These are phyloP conservation scores for Chlorella sp. DNA, from an alignment of 139 green algal species.

Conservation along the genomic window DNA sequence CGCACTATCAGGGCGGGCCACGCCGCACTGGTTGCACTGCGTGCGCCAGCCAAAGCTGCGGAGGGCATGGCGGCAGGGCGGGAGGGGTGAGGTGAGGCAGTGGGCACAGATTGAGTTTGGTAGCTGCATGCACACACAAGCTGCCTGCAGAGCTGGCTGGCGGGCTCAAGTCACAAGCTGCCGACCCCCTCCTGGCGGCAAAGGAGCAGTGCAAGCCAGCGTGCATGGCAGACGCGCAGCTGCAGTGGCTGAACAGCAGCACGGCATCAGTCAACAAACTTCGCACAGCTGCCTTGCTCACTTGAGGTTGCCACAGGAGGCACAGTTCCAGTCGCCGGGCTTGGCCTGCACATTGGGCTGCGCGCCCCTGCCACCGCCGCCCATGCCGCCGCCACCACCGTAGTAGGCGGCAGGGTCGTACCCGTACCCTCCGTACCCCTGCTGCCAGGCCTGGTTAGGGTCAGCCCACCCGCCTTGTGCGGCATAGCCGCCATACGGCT, in stretches of 20 bases:
- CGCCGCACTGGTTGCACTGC: constrained; percentile 81
- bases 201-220: too few relatives aligned
- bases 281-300: background rate
- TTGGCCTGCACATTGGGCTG: constrained; percentile 38
- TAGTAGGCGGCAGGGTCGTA: constrained; percentile 18
- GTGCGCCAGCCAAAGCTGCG: constrained; percentile 66
- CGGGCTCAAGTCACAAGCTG: too few relatives aligned
- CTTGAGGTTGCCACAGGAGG: constrained; percentile 83
- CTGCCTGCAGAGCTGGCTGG: too few relatives aligned
- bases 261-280: background rate
- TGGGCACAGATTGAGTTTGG: background rate
- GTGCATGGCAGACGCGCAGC: too few relatives aligned
- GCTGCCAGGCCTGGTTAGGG: too few relatives aligned
- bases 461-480: background rate
- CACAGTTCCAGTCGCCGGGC: constrained; percentile 83
- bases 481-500: constrained; percentile 3
- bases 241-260: too few relatives aligned
- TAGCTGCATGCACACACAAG: background rate
- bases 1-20: constrained; percentile 45
- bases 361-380: background rate
- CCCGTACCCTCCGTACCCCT: constrained; percentile 24
- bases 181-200: too few relatives aligned
- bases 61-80: background rate
- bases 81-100: background rate
- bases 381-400: too few relatives aligned